A percentile compares a stretch with the other conserved stretches of the same genome.
Evolutionary conservation across 805 yeast genomes (phyloP).

Genomic region (Yamadazyma scolyti): DNA sequence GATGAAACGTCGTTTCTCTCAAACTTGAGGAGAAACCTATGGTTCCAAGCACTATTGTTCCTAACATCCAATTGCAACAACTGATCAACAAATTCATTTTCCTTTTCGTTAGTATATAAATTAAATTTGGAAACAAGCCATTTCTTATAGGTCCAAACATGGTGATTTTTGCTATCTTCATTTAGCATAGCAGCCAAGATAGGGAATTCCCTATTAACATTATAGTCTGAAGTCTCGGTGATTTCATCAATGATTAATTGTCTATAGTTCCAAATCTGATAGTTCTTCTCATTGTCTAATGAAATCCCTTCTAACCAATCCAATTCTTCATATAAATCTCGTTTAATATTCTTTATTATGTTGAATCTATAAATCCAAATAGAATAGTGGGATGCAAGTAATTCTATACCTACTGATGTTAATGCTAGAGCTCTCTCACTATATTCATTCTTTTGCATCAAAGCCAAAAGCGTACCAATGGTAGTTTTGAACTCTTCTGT

Average conservation of each 20-base stretch:
- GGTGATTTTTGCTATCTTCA: slow-evolving; percentile 87
- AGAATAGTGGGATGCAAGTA: slow-evolving; percentile 88
- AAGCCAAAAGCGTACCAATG: slow-evolving; percentile 58
- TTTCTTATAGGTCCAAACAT: slow-evolving; percentile 90
- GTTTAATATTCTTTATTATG: slow-evolving; percentile 40
- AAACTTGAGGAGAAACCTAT: slow-evolving; percentile 59
- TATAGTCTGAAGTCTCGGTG: slow-evolving; percentile 10
- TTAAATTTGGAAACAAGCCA: slow-evolving; percentile 69
- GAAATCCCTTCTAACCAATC: slow-evolving; percentile 80
- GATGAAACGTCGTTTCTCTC: slow-evolving; percentile 9
- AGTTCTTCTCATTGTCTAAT: slow-evolving; percentile 77
- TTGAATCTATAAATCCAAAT: slow-evolving; percentile 74
- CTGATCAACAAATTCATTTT: slow-evolving; percentile 47
- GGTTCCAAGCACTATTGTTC: slow-evolving; percentile 94
- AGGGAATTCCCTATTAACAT: slow-evolving; percentile 52
- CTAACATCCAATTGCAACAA: slow-evolving; percentile 62
- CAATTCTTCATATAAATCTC: slow-evolving; percentile 51
- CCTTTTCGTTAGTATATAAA: slow-evolving; percentile 42
- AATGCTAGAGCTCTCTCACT: slow-evolving; percentile 69
- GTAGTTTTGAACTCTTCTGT: slow-evolving; percentile 62
- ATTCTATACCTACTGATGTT: slow-evolving; percentile 58
- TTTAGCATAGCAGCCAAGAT: slow-evolving; percentile 64
- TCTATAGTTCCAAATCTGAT: slow-evolving; percentile 96
- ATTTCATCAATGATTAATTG: slow-evolving; percentile 53
- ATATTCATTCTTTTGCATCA: slow-evolving; percentile 57